phyloP scores from a whole-genome alignment of 495 filamentous ascomycete species.

The Penicillium ucsense region DNA sequence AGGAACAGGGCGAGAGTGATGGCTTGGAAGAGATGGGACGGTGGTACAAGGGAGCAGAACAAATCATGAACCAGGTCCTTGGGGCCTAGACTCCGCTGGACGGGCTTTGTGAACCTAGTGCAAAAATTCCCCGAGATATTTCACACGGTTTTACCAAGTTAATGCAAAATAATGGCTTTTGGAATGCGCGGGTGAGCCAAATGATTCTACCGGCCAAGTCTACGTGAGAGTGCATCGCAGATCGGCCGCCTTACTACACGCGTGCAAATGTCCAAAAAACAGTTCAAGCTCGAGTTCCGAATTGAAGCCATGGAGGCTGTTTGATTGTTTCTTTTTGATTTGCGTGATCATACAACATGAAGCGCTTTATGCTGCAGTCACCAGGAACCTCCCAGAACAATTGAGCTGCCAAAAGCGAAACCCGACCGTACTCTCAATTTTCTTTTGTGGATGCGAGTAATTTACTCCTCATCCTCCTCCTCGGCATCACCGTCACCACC shows the following conservation, averaged over 20 bases:
- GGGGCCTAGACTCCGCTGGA: conserved; percentile 28
- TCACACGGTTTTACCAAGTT: neutral
- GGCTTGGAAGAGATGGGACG: conserved; percentile 74
- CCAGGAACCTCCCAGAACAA: conserved; percentile 29
- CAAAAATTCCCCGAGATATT: neutral
- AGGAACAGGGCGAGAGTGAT: conserved; percentile 63
- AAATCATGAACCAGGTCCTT: conserved; percentile 56
- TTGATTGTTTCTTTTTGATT: conserved; percentile 31
- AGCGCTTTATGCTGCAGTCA: conserved; percentile 34
- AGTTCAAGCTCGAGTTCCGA: conserved; percentile 17
- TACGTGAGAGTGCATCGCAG: no score
- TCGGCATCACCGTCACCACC: conserved; percentile 76
- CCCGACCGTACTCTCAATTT: conserved; percentile 31
- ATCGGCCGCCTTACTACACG: no score
- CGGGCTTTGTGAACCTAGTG: neutral
- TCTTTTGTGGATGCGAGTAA: conserved; percentile 19
- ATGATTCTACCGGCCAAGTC: no score
- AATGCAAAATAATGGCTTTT: no score
- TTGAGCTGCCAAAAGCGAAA: conserved; percentile 33
- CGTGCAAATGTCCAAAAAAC: conserved; percentile 1
- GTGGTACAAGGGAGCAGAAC: conserved; percentile 70
- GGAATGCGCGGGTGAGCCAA: no score
- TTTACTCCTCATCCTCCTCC: conserved; percentile 82
- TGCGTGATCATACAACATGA: conserved; percentile 39
- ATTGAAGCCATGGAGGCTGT: conserved; percentile 29